Conservation (phyloP, 2,329 filamentous ascomycete species). For the Diaporthe nobilis region DNA sequence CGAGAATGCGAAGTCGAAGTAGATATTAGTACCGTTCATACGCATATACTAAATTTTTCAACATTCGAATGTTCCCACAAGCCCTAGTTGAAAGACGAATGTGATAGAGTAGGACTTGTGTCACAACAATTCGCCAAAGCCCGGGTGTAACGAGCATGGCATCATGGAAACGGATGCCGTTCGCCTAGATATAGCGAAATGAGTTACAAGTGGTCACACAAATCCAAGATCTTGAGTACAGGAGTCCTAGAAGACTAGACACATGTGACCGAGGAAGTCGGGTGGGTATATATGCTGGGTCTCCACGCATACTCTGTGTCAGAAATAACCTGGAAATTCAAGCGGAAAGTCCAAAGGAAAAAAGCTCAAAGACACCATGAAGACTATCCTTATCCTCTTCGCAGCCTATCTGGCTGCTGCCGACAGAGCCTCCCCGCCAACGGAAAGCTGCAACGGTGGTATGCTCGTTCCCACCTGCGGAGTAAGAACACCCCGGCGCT, state of each 20-base stretch:
- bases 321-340: neutral
- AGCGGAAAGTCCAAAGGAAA: rapidly evolving
- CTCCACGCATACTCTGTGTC: rapidly evolving
- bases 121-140: neutral
- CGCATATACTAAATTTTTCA: neutral
- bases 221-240: too few species aligned
- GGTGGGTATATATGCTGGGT: neutral
- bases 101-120: neutral
- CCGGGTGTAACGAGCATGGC: neutral
- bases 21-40: neutral
- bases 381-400: neutral
- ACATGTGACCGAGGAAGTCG: too few species aligned
- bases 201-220: too few species aligned
- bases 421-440: neutral
- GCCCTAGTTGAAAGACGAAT: neutral
- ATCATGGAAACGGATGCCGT: neutral
- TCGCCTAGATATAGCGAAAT: neutral
- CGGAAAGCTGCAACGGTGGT: neutral
- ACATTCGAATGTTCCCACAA: neutral
- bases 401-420: neutral
- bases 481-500: neutral
- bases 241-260: too few species aligned
- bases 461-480: neutral
- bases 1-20: too few species aligned
- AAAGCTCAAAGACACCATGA: conserved; percentile 48